phyloP scores from a whole-genome alignment of 768 basidiomycete genomes.

The Tulasnella sp. region DNA sequence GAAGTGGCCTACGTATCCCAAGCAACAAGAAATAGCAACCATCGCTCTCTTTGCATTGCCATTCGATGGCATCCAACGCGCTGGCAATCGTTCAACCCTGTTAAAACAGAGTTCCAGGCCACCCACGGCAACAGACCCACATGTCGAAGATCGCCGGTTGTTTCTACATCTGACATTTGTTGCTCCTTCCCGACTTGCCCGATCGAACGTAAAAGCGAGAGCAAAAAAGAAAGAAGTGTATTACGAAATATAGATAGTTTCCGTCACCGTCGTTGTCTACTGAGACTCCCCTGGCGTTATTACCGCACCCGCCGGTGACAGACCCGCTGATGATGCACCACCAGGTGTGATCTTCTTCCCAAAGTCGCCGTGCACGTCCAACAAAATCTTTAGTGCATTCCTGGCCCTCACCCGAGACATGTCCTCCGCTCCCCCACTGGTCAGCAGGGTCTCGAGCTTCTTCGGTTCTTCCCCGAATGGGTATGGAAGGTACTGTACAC shows the following conservation, averaged over 20 bases:
- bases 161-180: background rate
- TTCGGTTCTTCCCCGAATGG: constrained; percentile 67
- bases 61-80: background rate
- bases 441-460: constrained; percentile 63
- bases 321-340: background rate
- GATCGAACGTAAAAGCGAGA: background rate
- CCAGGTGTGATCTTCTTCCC: constrained; percentile 31
- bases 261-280: background rate
- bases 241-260: background rate
- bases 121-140: background rate
- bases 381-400: constrained; percentile 86
- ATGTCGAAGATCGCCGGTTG: background rate
- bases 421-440: constrained; percentile 49
- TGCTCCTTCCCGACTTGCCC: background rate
- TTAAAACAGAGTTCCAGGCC: background rate
- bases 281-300: background rate
- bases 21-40: constrained; percentile 3
- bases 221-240: background rate
- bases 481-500: constrained; percentile 44
- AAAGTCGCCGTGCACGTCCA: constrained; percentile 88
- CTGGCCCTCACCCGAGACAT: constrained; percentile 83
- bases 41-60: background rate
- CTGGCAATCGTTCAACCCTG: background rate
- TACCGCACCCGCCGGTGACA: background rate
- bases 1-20: constrained; percentile 11